Base-by-base conservation (phyloP, 2,329 filamentous ascomycete species). In the Epichloe hybrida region DNA sequence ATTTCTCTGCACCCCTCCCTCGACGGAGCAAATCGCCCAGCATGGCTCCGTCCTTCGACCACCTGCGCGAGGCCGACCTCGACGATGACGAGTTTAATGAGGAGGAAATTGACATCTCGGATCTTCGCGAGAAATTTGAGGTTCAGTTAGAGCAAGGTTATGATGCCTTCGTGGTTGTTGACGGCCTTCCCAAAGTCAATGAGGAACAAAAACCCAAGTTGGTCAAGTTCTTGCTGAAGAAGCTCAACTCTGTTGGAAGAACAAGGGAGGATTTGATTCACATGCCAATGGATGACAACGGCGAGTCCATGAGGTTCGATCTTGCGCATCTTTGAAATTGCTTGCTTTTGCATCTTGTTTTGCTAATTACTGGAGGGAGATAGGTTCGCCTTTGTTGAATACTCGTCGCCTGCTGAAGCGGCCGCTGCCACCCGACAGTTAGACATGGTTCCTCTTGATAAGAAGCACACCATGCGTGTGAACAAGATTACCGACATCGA, bases 401-500 rank as follows among this genome's bases (percentile, higher is more conserved):
- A 91, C 71, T 85, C 88, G 56, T 89, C 89, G 12, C 77, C 93
- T 52, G 88, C 85, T 64, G 90, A 97, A 73, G 93, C 93, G 31
- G 77, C 87, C 51, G 87, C 87, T 50, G 93, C 91, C 51, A 88
- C 90, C 60, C 90, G 95, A 68, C 81, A 86, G 62, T 84, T 98
- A 53, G 83, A 98, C 69, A 80, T 81, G 62, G 83, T 86, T 5
- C 80, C 91, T 43, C 85, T 98, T 62, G 93, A 98, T 74, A 97
- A 94, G 80, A 96, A 84, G 73, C 90, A 98, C 77, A 95, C 81
- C 49, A 81, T 98, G 61, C 80, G 84, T 56, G 90, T 98, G 61
- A 98, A 98, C 81, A 98, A 98, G 73, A 79, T 98, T 62, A 96
- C 90, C 62, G 93, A 98, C 66, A 90, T 98, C 63, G 93, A 98